These are phyloP conservation scores for Elymus sibiricus DNA, from an alignment of 176 grass and related monocot species.

Conservation along the genomic window DNA sequence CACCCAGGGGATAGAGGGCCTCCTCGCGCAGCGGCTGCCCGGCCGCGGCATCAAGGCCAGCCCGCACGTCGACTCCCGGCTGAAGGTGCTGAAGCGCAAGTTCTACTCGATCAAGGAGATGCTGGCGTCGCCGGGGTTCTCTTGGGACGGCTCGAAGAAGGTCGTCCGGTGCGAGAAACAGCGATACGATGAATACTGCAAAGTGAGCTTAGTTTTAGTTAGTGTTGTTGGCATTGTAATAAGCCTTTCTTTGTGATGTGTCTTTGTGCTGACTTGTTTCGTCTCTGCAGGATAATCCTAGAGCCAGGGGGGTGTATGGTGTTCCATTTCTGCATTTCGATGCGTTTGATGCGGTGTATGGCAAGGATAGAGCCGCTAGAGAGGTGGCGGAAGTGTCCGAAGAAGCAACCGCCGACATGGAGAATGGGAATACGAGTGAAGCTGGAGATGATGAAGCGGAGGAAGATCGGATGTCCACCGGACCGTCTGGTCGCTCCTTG, in stretches of 20 bases:
- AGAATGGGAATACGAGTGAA: slow-evolving; percentile 37
- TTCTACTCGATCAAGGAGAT: slow-evolving; percentile 47
- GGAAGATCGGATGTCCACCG: slow-evolving; percentile 1
- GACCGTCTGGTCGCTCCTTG: slow-evolving; percentile 6
- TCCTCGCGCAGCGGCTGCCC: slow-evolving; percentile 38
- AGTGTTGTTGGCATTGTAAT: neutral
- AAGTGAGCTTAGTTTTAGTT: neutral
- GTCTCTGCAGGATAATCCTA: slow-evolving; percentile 43
- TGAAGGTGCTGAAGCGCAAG: slow-evolving; percentile 44
- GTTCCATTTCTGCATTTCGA: slow-evolving; percentile 37
- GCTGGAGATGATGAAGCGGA: slow-evolving; percentile 19
- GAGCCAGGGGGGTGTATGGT: slow-evolving; percentile 41
- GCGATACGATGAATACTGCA: slow-evolving; percentile 36
- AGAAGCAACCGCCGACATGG: slow-evolving; percentile 26
- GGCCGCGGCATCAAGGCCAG: slow-evolving; percentile 31
- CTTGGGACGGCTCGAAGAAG: slow-evolving; percentile 29
- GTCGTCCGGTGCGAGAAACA: slow-evolving; percentile 31
- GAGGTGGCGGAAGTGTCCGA: slow-evolving; percentile 37
- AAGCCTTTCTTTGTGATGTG: neutral
- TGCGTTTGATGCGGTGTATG: slow-evolving; percentile 37
- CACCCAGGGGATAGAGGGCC: slow-evolving; percentile 33
- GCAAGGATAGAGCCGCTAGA: slow-evolving; percentile 18
- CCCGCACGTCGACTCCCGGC: slow-evolving; percentile 45
- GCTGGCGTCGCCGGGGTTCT: slow-evolving; percentile 25
- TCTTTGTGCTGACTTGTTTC: slow-evolving; percentile 17